phyloP scores from a whole-genome alignment of 176 grass and related monocot species.

The Thalia dealbata region DNA sequence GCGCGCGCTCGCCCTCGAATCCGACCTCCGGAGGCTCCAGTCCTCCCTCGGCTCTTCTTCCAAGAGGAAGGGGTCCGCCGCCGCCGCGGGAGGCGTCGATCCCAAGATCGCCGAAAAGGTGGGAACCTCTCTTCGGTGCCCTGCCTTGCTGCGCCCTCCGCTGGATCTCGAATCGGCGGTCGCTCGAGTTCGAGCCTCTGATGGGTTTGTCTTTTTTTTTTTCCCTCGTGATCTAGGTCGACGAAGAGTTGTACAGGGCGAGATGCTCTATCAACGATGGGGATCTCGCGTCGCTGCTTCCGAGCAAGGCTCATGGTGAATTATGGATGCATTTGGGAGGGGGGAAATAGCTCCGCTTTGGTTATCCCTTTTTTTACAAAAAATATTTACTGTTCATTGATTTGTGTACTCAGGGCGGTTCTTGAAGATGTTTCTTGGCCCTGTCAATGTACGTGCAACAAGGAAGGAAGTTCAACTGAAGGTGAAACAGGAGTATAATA shows the following conservation, averaged over 20 bases:
- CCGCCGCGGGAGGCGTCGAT: slow-evolving; percentile 25
- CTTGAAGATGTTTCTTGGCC: slow-evolving; percentile 80
- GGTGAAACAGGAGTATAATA: slow-evolving; percentile 98
- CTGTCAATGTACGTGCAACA: slow-evolving; percentile 65
- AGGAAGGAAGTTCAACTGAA: slow-evolving; percentile 95
- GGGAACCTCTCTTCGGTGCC: neutral
- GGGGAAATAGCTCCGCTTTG: slow-evolving; percentile 13
- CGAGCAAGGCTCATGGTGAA: slow-evolving; percentile 62
- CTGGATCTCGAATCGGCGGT: neutral
- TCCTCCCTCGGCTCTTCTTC: neutral
- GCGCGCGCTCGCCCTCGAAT: slow-evolving; percentile 48
- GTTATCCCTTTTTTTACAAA: neutral
- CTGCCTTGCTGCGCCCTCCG: neutral
- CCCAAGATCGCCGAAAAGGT: slow-evolving; percentile 51
- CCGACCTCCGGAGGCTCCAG: slow-evolving; percentile 50
- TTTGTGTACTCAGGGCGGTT: slow-evolving; percentile 42
- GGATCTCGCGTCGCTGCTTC: slow-evolving; percentile 52
- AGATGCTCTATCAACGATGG: slow-evolving; percentile 59
- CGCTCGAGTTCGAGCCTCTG: neutral
- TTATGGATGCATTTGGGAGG: neutral
- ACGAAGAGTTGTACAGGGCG: slow-evolving; percentile 78
- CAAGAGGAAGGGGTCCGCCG: neutral
- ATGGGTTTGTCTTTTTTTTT: neutral
- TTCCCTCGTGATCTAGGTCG: slow-evolving; percentile 43
- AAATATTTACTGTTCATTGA: slow-evolving; percentile 5